Base-by-base conservation (phyloP, 2,329 filamentous ascomycete species). In the Aphanoascus verrucosus region DNA sequence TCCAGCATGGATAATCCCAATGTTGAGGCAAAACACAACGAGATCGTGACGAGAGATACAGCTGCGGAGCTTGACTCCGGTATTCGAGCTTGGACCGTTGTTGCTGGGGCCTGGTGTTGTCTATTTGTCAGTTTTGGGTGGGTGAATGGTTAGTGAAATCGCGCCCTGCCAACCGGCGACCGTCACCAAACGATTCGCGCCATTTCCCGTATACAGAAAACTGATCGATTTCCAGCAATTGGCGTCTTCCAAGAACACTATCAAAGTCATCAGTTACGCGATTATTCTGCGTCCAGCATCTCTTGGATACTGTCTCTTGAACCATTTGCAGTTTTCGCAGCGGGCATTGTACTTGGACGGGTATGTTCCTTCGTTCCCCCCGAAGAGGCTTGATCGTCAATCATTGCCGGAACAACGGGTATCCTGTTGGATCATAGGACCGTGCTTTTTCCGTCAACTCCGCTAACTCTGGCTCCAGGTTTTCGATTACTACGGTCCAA, bases 401-500 rank as follows among this genome's bases (percentile, higher is more conserved):
- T n/a, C n/a, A n/a, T n/a, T n/a, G n/a, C n/a, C n/a, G n/a, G n/a
- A n/a, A n/a, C n/a, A n/a, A n/a, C n/a, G n/a, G n/a, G n/a, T n/a
- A n/a, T n/a, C n/a, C n/a, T n/a, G n/a, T n/a, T n/a, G n/a, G n/a
- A n/a, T n/a, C n/a, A n/a, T n/a, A n/a, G n/a, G n/a, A n/a, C n/a
- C n/a, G n/a, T n/a, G n/a, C n/a, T n/a, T n/a, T 48, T n/a, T 37
- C 19, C 4, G 8, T 11, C 45, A 34, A 34, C n/a, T n/a, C 19
- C 15, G 31, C 20, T 49, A 38, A 49, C 34, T 12, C 6, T 20
- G 32, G 20, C 15, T 38, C 23, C 23, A 55, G 38, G 42, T 83
- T 0, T 85, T 77, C 59, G 84, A 87, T 60, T 77, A 72, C 53
- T 78, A 80, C 54, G 84, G 84, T 0, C 80, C 83, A 0, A 74